Base-by-base conservation (phyloP, 371 early-diverging fungal genomes). In the Rhizopus delemar region DNA sequence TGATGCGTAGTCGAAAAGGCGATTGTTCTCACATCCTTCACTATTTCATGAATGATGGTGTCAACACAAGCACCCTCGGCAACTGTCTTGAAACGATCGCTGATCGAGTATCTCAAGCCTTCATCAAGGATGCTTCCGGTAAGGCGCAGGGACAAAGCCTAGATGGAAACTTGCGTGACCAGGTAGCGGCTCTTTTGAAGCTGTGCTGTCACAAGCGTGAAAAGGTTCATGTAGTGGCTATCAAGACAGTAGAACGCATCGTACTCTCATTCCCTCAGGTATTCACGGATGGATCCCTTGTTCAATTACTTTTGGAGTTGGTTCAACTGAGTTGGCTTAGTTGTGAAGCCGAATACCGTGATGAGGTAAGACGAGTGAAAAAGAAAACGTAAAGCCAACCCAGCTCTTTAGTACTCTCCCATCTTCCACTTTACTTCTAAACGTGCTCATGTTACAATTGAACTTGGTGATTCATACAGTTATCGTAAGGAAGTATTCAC, bases 1-100 rank as follows among this genome's bases (percentile, higher is more conserved):
- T 83, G 31, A 83, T 92, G 76, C 83, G 95, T 15, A 87, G 89
- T 41, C 72, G 77, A 29, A 77, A 84, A 46, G 86, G 93, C 9
- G 81, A 88, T 63, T 86, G 86, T 56, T 82, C 84, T 11, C 83
- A 83, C 51, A 82, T 95, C 36, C 67, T 93, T 28, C 82, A 82
- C 48, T 96, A 96, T 67, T 89, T 96, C 57, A 79, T 85, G 75
- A 95, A 95, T 66, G 86, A 91, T 45, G 90, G 93, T 3, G 86
- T 92, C 45, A 86, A 86, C 57, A 76, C 80, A 29, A 86, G 88
- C 8, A 85, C 71, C 16, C 45, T 71, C 22, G 51, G 51, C 13
- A 64, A 62, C 31, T 82, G 89, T 15, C 65, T 97, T 16, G 91
- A 93, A 63, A 79, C 78, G 11, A 89, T 95, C 45, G 89, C 89